Conservation (phyloP, 1,284 basidiomycete genomes). For the Somion occarium region DNA sequence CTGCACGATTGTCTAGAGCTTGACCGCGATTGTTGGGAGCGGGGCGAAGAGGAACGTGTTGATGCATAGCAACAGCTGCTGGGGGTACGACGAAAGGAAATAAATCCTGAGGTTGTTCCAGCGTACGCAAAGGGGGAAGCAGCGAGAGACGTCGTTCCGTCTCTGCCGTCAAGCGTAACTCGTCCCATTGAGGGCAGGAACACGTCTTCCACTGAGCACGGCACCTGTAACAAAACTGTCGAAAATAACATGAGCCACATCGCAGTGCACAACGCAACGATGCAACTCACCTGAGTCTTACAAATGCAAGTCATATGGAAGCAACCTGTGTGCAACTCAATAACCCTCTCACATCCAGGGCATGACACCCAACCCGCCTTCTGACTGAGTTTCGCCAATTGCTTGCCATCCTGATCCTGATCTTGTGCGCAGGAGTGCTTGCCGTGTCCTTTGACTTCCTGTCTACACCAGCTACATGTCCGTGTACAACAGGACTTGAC, state of each 20-base stretch:
- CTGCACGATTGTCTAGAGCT: neutral
- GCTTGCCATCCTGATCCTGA: constrained; percentile 1
- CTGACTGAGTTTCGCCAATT: neutral
- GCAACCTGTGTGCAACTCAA: constrained; percentile 13
- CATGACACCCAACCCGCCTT: constrained; percentile 11
- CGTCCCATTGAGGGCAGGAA: constrained; percentile 12
- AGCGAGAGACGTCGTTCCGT: neutral
- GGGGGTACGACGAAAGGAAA: neutral
- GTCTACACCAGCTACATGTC: constrained; percentile 23
- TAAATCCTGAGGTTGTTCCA: neutral
- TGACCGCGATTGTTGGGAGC: neutral
- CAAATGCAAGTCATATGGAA: constrained; percentile 14
- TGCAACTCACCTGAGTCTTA: constrained; percentile 10
- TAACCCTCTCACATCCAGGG: constrained; percentile 12
- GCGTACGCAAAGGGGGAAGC: neutral
- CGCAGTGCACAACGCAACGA: neutral
- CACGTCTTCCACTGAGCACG: constrained; percentile 13
- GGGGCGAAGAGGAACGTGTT: neutral
- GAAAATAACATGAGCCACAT: neutral
- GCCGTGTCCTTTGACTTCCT: constrained; percentile 12
- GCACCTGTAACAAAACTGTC: constrained; percentile 13
- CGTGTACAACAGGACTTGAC: constrained; percentile 15
- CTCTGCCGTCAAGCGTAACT: constrained; percentile 1
- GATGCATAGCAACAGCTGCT: neutral
- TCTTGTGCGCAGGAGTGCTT: constrained; percentile 17